Evolutionary conservation across 257 asterid genomes (phyloP).

Genomic region (Petrea volubilis): DNA sequence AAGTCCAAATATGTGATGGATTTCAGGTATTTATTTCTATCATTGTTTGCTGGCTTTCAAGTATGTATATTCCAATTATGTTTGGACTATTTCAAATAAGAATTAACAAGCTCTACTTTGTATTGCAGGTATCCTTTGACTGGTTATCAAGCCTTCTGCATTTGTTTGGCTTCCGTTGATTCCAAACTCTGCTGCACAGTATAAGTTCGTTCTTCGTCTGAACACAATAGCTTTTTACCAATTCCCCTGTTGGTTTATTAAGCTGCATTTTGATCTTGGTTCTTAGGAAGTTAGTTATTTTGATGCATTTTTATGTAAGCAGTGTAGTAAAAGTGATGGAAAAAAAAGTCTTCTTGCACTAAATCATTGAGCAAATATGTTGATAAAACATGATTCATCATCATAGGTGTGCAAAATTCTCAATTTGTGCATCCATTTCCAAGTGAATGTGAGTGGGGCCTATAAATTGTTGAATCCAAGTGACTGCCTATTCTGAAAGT

Average conservation of each 20-base stretch:
- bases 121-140: constrained; percentile 83
- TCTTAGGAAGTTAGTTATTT: background rate
- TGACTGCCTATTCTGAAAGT: no score
- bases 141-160: constrained; percentile 93
- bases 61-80: background rate
- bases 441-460: no score
- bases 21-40: constrained; percentile 54
- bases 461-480: no score
- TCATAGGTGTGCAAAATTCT: background rate
- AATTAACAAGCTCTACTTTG: background rate
- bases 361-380: background rate
- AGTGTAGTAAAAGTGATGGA: background rate
- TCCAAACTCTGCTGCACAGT: constrained; percentile 89
- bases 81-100: background rate
- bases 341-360: background rate
- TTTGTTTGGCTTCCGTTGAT: constrained; percentile 87
- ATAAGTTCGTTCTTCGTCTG: constrained; percentile 18
- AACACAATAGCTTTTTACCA: background rate
- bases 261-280: background rate
- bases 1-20: constrained; percentile 89
- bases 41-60: background rate
- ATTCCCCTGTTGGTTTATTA: background rate
- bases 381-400: background rate
- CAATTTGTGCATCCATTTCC: constrained; percentile 6
- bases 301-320: background rate